Percentiles rank a stretch among this genome's conserved stretches.
phyloP scores from a whole-genome alignment of 345 rosid genomes.

The Excoecaria cochinchinensis region DNA sequence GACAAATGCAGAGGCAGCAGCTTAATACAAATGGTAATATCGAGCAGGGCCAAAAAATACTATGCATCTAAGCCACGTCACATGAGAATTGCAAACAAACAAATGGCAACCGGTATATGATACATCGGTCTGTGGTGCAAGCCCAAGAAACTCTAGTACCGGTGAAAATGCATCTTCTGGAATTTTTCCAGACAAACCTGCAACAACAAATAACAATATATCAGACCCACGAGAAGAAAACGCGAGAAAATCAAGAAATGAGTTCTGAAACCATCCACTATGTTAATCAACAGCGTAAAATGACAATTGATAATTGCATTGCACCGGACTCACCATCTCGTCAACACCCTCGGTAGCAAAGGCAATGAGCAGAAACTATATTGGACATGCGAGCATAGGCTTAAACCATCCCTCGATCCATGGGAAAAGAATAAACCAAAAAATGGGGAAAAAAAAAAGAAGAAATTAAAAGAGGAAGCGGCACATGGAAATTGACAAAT shows the following conservation, averaged over 20 bases:
- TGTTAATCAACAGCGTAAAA: slow-evolving; percentile 5
- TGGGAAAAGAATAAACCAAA: slow-evolving; percentile 21
- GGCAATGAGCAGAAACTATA: slow-evolving; percentile 28
- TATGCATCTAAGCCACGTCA: too few relatives aligned
- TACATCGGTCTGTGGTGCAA: too few relatives aligned
- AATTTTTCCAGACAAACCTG: slow-evolving; percentile 16
- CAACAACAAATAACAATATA: neutral
- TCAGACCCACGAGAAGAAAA: slow-evolving; percentile 12
- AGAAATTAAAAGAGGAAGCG: slow-evolving; percentile 24
- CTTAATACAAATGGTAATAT: too few relatives aligned
- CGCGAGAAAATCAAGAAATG: neutral
- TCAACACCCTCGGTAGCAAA: slow-evolving; percentile 34
- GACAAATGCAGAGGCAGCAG: too few relatives aligned
- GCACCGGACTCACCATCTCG: slow-evolving; percentile 36
- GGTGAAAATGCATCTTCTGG: neutral
- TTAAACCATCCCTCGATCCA: slow-evolving; percentile 38
- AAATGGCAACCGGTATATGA: too few relatives aligned
- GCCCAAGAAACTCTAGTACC: neutral
- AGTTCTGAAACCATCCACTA: slow-evolving; percentile 22
- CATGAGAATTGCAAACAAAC: too few relatives aligned
- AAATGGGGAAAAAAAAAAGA: slow-evolving; percentile 4
- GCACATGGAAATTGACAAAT: slow-evolving; percentile 17
- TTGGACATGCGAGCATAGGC: slow-evolving; percentile 31
- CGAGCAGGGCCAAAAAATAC: too few relatives aligned
- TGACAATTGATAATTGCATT: slow-evolving; percentile 26